Evolutionary conservation across 2,329 filamentous ascomycete species (phyloP).

Genomic region (Cytospora piceae): DNA sequence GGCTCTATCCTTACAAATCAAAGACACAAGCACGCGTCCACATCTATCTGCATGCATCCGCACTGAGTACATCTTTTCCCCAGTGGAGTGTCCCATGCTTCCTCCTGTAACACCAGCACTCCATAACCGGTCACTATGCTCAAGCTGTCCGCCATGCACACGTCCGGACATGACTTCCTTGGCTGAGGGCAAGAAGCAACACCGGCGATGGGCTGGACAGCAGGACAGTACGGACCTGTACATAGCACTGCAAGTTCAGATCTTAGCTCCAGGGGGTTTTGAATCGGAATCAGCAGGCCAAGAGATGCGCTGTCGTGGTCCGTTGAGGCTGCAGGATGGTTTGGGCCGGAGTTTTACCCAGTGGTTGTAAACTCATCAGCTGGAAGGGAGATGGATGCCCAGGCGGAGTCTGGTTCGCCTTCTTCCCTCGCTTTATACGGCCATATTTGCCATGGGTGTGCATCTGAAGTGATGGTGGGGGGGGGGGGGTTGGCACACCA

Average conservation of each 20-base stretch:
- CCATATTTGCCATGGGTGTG: too few relatives aligned
- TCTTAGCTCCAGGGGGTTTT: conserved; percentile 8
- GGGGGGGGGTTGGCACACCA: background rate
- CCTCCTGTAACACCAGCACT: background rate
- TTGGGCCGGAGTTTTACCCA: background rate
- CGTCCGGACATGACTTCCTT: background rate
- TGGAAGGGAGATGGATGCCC: background rate
- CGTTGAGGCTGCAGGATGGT: background rate
- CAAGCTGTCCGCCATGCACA: background rate
- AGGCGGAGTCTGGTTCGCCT: background rate
- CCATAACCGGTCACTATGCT: background rate
- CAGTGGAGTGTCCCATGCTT: background rate
- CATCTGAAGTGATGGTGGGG: background rate
- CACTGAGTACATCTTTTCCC: background rate
- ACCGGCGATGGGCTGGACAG: conserved; percentile 13
- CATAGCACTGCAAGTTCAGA: conserved; percentile 8
- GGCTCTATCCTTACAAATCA: background rate
- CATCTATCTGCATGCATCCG: background rate
- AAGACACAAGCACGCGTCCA: background rate
- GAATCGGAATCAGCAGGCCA: conserved; percentile 9
- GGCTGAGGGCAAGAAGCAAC: background rate
- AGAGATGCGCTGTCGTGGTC: background rate
- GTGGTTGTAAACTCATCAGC: background rate
- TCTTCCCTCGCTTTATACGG: background rate
- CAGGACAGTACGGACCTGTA: background rate